Evolutionary conservation across 208 protist genomes (phyloP), one percentile per base, ranked within the genome.

Genomic region (Acanthamoeba castellanii): DNA sequence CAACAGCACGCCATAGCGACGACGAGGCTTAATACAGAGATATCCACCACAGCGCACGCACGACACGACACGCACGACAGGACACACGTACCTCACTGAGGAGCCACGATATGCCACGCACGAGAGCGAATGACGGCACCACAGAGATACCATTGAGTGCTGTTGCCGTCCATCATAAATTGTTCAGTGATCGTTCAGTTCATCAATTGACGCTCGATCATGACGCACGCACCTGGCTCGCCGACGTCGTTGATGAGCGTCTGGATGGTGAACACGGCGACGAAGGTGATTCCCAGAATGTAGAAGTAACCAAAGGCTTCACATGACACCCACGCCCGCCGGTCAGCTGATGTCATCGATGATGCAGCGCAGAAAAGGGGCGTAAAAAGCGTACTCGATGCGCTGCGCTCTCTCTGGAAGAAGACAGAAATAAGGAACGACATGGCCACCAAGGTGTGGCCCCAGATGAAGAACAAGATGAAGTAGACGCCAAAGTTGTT

Each of bases 391-490:
- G 37, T 93, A 93, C 88, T 92, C 3, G 93, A 37, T 11, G 70
- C 94, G 14, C 37, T 87, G 22, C 50, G 81, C 16, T 34, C 94
- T 37, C 55, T 55, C 18, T 74, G 27, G 32, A 95, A 95, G 52
- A 95, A 87, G 18, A 85, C 70, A 18, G 81, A 93, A 2, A 95
- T 9, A 27, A 95, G 32, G 42, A 95, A 95, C 42, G 84, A 68
- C 81, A 85, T 91, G 45, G 84, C 81, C 8, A 93, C 47, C 9
- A 95, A 50, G 18, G 52, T 68, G 52, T 95, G 94, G 42, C 94
- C 94, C 84, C 81, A 95, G 37, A 84, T 94, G 61, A 93, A n/a
- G 72, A 95, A 85, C 20, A 95, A 13, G 25, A 95, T 27, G 66
- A 95, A 55, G 45, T 92, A 95, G 25, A 85, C 18, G 22, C 16